phyloP scores from a whole-genome alignment of 2,329 filamentous ascomycete species.

The Calonectria crousiana region DNA sequence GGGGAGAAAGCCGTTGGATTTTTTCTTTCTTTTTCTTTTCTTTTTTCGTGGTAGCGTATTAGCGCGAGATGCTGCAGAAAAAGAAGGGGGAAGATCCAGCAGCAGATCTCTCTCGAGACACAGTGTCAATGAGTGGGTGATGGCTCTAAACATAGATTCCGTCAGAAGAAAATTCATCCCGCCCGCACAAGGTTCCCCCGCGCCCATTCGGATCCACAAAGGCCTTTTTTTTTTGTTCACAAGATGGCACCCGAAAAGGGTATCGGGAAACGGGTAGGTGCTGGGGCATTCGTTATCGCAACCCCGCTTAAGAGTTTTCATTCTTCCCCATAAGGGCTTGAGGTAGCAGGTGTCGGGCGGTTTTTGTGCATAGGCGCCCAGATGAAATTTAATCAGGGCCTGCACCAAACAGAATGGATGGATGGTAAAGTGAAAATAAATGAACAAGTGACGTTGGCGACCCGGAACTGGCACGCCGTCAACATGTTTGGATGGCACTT shows the following conservation, averaged over 20 bases:
- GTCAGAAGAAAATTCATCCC: conserved; percentile 4
- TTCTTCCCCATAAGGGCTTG: conserved; percentile 23
- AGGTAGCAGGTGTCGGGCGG: background rate
- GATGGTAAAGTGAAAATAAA: background rate
- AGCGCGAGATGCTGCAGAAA: conserved; percentile 18
- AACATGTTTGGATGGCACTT: background rate
- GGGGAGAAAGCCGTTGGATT: conserved; percentile 12
- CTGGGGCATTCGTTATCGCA: conserved; percentile 57
- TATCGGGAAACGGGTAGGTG: background rate
- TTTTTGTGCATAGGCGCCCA: background rate
- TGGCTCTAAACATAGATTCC: conserved; percentile 3
- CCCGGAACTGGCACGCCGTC: background rate
- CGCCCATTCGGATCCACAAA: conserved; percentile 8
- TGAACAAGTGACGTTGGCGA: background rate
- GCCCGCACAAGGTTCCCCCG: conserved; percentile 18
- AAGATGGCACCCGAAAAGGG: background rate
- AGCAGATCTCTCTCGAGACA: background rate
- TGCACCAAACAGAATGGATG: background rate
- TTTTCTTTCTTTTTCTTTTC: background rate
- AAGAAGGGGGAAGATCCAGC: background rate
- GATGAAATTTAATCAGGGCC: background rate
- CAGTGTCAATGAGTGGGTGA: background rate
- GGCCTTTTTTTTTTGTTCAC: background rate
- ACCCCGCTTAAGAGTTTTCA: conserved; percentile 44
- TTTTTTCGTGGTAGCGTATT: conserved; percentile 1